These are phyloP conservation scores for Phytophthora agathidicida DNA, from an alignment of 352 stramenopile species.

Conservation along the genomic window DNA sequence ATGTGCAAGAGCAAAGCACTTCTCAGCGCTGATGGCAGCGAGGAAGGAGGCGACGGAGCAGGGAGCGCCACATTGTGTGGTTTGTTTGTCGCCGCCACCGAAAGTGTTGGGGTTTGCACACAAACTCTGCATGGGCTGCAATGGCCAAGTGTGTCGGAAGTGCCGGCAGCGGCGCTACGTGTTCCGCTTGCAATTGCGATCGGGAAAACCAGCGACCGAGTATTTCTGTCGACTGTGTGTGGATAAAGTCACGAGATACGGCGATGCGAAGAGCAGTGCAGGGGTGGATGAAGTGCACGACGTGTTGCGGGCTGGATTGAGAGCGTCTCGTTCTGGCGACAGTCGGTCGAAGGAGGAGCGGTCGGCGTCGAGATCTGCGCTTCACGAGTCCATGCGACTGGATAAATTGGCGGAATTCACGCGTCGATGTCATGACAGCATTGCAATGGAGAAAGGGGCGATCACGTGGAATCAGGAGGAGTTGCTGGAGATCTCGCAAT, in stretches of 20 bases:
- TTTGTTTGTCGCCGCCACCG: conserved; percentile 42
- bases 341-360: conserved; percentile 7
- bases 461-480: conserved; percentile 50
- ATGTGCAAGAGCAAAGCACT: conserved; percentile 48
- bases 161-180: conserved; percentile 50
- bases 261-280: conserved; percentile 16
- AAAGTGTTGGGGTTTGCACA: conserved; percentile 43
- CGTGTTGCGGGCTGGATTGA: conserved; percentile 15
- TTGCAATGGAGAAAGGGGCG: conserved; percentile 13
- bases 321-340: conserved; percentile 12
- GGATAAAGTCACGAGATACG: conserved; percentile 39
- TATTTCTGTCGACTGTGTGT: conserved; percentile 59
- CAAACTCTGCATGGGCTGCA: conserved; percentile 54
- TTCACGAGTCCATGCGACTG: conserved; percentile 18
- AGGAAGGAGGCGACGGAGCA: conserved; percentile 22
- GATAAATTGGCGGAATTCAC: conserved; percentile 38
- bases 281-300: conserved; percentile 37
- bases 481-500: conserved; percentile 35
- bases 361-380: conserved; percentile 13
- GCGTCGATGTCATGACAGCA: conserved; percentile 26
- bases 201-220: conserved; percentile 50
- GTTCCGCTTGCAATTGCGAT: conserved; percentile 54
- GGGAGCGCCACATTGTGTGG: conserved; percentile 41
- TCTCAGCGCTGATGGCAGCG: conserved; percentile 50
- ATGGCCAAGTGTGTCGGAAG: conserved; percentile 48